Evolutionary conservation across 768 basidiomycete species (phyloP), one percentile per base, ranked within the genome.

Genomic region (Tylopilus felleus): DNA sequence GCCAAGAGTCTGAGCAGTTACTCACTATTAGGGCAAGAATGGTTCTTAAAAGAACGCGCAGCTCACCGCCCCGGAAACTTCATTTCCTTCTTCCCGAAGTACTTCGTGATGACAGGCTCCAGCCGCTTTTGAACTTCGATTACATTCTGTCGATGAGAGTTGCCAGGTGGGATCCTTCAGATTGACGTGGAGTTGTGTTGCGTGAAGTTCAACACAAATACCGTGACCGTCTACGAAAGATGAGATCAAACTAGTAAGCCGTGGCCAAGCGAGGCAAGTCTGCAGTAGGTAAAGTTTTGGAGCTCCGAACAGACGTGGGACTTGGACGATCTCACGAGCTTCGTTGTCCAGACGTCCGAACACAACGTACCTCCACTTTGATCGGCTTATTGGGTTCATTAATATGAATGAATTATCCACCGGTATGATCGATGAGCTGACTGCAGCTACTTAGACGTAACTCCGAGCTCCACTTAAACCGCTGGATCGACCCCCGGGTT

Each of bases 331-430:
- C 36, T 39, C 49, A n/a, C 28, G 39, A n/a, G 28, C 9, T 43
- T 51, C 17, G 25, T 22, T 33, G n/a, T 35, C 35, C 21, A 35
- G 19, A 27, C 14, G 16, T 42, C 23, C 41, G 27, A 52, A 54
- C 21, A 42, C 29, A 22, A 42, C 47, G n/a, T 13, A 53, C 39
- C 52, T 35, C 53, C 49, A 21, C 40, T 27, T 19, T 52, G 49
- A 52, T 54, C 53, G 42, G 41, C 16, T 23, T 36, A 17, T 7
- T 23, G 21, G 21, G 33, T 2, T 14, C 33, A 14, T 6, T 14
- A n/a, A n/a, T n/a, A n/a, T n/a, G n/a, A n/a, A 10, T 8, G 29
- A 29, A 29, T 29, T 29, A 29, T 29, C 29, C 29, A 10, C 29
- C 29, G 7, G 29, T 29, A 29, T 29, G 2, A 29, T 9, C 7